Conservation (phyloP, 2,329 filamentous ascomycete species). For the Penicillium expansum region DNA sequence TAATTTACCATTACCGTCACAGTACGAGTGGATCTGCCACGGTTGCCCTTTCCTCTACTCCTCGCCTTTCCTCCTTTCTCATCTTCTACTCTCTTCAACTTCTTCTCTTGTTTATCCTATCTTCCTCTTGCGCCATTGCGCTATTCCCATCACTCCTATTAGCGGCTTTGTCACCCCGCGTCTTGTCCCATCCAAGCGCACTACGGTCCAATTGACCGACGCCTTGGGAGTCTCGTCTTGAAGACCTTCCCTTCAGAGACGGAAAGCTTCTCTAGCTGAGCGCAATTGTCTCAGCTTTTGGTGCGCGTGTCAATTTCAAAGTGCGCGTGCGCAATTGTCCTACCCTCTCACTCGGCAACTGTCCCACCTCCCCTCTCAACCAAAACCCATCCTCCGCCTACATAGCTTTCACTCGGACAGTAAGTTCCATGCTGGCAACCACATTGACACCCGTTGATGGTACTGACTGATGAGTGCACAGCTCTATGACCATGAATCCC, state of each 20-base stretch:
- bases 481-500: slow-evolving; percentile 41
- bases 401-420: slow-evolving; percentile 5
- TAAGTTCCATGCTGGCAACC: slow-evolving; percentile 4
- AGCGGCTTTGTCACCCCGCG: background rate
- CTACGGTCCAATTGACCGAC: slow-evolving; percentile 4
- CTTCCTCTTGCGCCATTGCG: slow-evolving; percentile 9
- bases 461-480: slow-evolving; percentile 12
- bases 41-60: slow-evolving; percentile 18
- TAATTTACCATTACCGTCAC: slow-evolving; percentile 13
- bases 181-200: slow-evolving; percentile 10
- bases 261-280: background rate
- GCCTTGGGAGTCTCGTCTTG: slow-evolving; percentile 1
- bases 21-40: slow-evolving; percentile 21
- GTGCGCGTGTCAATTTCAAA: background rate
- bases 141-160: background rate
- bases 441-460: background rate
- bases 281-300: background rate
- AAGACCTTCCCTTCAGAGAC: slow-evolving; percentile 2
- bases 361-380: background rate
- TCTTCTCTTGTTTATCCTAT: slow-evolving; percentile 4
- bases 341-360: background rate
- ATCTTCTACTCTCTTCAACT: slow-evolving; percentile 15
- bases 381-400: background rate
- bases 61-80: slow-evolving; percentile 20
- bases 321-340: slow-evolving; percentile 4